Evolutionary conservation across 371 early-diverging fungal species (phyloP), one percentile per base, ranked within the genome.

Genomic region (Mucor sp.): DNA sequence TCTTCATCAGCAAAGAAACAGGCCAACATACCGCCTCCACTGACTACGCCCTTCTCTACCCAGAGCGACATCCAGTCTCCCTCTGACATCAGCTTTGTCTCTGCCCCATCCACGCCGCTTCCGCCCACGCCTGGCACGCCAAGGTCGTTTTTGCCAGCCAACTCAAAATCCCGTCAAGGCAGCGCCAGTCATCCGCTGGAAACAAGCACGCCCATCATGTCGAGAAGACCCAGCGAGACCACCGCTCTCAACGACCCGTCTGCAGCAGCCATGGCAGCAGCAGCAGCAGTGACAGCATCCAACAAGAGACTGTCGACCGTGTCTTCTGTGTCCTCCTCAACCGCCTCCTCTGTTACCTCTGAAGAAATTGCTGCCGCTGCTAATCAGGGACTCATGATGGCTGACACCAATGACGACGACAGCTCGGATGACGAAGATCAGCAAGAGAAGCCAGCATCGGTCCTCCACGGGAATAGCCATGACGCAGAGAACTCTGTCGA

Each of bases 31-130:
- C 69, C 56, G 47, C 65, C 65, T 37, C 64, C 61, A 9, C 48
- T 65, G n/a, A 67, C 58, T 30, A 63, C 70, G 47, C 56, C 21
- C 28, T 47, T 25, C 1, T 58, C n/a, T 32, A 33, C 8, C 6
- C 28, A 66, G 11, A 50, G 39, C 19, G 57, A 57, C 4, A 17
- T 66, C 3, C 60, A 68, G 33, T 63, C 67, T 35, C 69, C 62
- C 30, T 72, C 72, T 37, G 75, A 72, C 62, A 68, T 80, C 19
- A 73, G 69, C 19, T 66, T 71, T 32, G 70, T 68, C 3, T 77
- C 80, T 17, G 75, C 77, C 15, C 77, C 77, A 11, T 69, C 73
- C 21, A 72, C 70, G 6, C 71, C 78, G 14, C 58, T 72, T 2
- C 73, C 75, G 3, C 68, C 73, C 2, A 66, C 75, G 11, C 73